Evolutionary conservation across 805 yeast genomes (phyloP), one percentile per base, ranked within the genome.

Genomic region (Isabelozyma pseudorhagii): DNA sequence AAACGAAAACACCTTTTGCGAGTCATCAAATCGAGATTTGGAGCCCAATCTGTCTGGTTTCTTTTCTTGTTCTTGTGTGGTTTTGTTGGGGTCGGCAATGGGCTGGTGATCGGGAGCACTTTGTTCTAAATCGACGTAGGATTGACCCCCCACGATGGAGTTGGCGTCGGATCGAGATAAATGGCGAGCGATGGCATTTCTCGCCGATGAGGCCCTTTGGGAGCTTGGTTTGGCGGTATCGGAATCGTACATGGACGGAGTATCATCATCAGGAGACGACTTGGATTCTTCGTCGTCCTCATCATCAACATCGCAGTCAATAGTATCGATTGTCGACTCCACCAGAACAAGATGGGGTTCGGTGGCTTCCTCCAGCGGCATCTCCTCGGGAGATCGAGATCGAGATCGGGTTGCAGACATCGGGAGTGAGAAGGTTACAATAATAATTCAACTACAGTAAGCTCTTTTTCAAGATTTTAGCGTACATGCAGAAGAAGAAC

Each of bases 71-170:
- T 54, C 54, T 31, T 56, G 52, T 27, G 61, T 45, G 14, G 65
- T 47, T 25, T 59, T 46, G 10, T 54, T 46, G 4, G 53, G 43
- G 28, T 58, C 54, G 21, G 52, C 53, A 25, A 50, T 49, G 43
- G 54, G 58, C 41, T 42, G 45, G 44, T 44, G 47, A 31, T 49
- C 54, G 27, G 48, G 50, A n/a, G 44, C 43, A 3, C 44, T 47
- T 10, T 36, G 25, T 5, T 40, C 50, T 9, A 44, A 46, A 5
- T 54, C 60, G 2, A 58, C 52, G 4, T 72, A 56, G 2, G 68
- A 54, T 2, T 74, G 69, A 4, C 84, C 86, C 4, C 86, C 86
- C 9, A 81, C 80, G 17, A 79, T 62, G 2, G 80, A 73, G 21
- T 68, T 62, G 43, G 82, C 81, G 47, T 77, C 75, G 4, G 58